Conservation (phyloP, 129 eudicot species). For the Calendula officinalis region DNA sequence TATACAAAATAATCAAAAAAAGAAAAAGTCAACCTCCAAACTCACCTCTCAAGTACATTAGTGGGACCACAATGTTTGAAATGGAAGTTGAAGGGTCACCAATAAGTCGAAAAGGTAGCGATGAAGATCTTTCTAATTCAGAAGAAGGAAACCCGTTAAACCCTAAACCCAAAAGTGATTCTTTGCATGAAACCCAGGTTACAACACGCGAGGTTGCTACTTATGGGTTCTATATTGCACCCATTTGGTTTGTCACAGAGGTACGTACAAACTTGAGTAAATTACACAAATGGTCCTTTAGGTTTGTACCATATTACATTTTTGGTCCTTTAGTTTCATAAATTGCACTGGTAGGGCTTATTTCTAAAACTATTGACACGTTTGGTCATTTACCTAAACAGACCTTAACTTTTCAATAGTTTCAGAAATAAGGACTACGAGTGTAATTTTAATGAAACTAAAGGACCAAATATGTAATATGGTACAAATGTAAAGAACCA, state of each 20-base stretch:
- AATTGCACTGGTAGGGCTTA: too few relatives aligned
- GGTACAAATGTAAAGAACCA: too few relatives aligned
- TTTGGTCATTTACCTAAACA: too few relatives aligned
- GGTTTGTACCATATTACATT: too few relatives aligned
- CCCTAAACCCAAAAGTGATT: slow-evolving; percentile 42
- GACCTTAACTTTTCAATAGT: too few relatives aligned
- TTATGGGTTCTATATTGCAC: slow-evolving; percentile 82
- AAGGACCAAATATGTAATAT: too few relatives aligned
- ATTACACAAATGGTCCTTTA: too few relatives aligned
- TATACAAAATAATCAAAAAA: slow-evolving; percentile 42
- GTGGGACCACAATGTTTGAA: slow-evolving; percentile 50
- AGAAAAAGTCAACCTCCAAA: slow-evolving; percentile 43
- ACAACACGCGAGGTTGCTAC: slow-evolving; percentile 65
- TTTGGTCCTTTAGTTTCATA: too few relatives aligned
- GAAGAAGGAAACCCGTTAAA: slow-evolving; percentile 66
- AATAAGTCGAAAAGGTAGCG: slow-evolving; percentile 66
- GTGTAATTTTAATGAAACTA: too few relatives aligned
- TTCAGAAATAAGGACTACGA: too few relatives aligned
- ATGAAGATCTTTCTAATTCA: slow-evolving; percentile 42
- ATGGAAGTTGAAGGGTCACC: slow-evolving; percentile 61
- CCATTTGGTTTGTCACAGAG: slow-evolving; percentile 92
- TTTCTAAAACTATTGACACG: too few relatives aligned
- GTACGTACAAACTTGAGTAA: slow-evolving; percentile 26
- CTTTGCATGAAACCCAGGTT: slow-evolving; percentile 41
- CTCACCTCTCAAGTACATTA: slow-evolving; percentile 64